Evolutionary conservation across 805 yeast genomes (phyloP).

Genomic region (Ascoidea asiatica): DNA sequence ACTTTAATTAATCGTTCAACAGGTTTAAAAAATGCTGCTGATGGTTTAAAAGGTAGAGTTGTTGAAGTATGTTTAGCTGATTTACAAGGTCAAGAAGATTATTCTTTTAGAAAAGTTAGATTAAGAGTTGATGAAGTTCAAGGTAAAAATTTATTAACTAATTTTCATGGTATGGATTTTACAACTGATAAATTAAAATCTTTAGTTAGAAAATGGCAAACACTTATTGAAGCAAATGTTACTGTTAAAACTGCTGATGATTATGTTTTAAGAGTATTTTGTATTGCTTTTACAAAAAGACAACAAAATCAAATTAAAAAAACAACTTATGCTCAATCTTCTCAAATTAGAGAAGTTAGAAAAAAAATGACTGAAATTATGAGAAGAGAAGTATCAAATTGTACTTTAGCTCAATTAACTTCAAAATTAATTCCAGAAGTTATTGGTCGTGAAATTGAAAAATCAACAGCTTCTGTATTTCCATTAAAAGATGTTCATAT

Average conservation of each 20-base stretch:
- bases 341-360: slow-evolving; percentile 95
- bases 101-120: slow-evolving; percentile 93
- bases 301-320: slow-evolving; percentile 94
- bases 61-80: slow-evolving; percentile 94
- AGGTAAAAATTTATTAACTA: slow-evolving; percentile 96
- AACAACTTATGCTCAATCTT: slow-evolving; percentile 95
- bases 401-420: slow-evolving; percentile 92
- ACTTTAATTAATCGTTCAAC: slow-evolving; percentile 96
- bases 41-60: slow-evolving; percentile 96
- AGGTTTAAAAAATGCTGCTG: slow-evolving; percentile 96
- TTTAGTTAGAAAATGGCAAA: slow-evolving; percentile 98
- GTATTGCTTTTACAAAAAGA: slow-evolving; percentile 98
- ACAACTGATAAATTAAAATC: slow-evolving; percentile 96
- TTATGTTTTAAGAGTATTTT: slow-evolving; percentile 91
- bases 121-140: slow-evolving; percentile 98
- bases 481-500: slow-evolving; percentile 98
- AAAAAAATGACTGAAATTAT: slow-evolving; percentile 93
- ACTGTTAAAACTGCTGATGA: slow-evolving; percentile 97
- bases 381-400: slow-evolving; percentile 91
- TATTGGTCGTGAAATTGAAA: slow-evolving; percentile 96
- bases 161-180: slow-evolving; percentile 99
- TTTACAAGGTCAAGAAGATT: slow-evolving; percentile 97
- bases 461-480: slow-evolving; percentile 86
- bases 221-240: slow-evolving; percentile 94
- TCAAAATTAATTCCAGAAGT: slow-evolving; percentile 97